Evolutionary conservation across 2,329 filamentous ascomycete genomes (phyloP), one percentile per base, ranked within the genome.

Genomic region (Fusarium albidum): DNA sequence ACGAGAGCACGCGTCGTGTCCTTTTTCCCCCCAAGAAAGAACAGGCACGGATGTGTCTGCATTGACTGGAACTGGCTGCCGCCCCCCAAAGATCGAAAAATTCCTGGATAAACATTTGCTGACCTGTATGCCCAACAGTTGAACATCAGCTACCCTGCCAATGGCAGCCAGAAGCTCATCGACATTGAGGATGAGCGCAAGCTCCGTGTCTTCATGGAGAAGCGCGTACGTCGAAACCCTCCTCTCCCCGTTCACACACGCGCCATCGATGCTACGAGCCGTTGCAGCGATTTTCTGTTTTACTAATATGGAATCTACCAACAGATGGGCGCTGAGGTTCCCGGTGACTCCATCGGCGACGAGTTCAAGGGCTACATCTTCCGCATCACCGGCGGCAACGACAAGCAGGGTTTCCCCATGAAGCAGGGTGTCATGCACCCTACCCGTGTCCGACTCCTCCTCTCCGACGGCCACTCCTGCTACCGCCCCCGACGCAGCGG

Each of bases 381-480:
- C 89, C 90, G 88, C 79, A 98, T 99, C 85, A 99, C 95, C 74
- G 96, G 95, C 76, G 95, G 96, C 78, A 99, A 99, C 90, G 95
- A 99, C 91, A 99, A 99, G 92, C 96, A 99, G 87, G 95, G 95
- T 85, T 99, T 99, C 88, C 95, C 95, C 72, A 99, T 99, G 95
- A 99, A 99, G 92, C 96, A 99, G 89, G 95, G 95, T 86, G 91
- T 96, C 79, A 94, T 99, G 87, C 91, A 96, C 81, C 93, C 95
- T 73, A 95, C 91, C 79, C 95, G 95, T 95, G 95, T 97, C 82
- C 90, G 91, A 71, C 92, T 99, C 70, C 90, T 99, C 74, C 92
- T 99, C 76, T 77, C 89, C 77, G 92, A 96, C 52, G 95, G 95
- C 79, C 95, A 98, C 91, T 95, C 92, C 72, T 99, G 95, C 91